Evolutionary conservation across 768 basidiomycete species (phyloP), one percentile per base, ranked within the genome.

Genomic region (Cubamyces sp.): DNA sequence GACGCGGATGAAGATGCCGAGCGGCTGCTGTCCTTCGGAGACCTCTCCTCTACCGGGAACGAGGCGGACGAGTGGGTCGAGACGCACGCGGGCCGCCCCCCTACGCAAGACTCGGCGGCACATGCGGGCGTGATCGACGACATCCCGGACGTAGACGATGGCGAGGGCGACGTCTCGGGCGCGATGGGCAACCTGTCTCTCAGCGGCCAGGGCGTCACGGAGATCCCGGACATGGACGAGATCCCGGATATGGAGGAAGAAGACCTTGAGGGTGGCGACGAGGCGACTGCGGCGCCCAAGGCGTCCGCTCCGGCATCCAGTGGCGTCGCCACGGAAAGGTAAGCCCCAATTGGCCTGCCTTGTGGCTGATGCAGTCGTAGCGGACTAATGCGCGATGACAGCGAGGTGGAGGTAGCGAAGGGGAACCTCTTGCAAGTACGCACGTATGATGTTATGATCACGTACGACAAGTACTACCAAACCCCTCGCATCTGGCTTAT

Each of bases 181-280:
- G 74, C 67, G 16, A 67, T 73, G 61, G 73, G 70, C 23, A 65
- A 64, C 43, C 64, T 74, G 41, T 68, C 69, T 21, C 60, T 76
- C 15, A 65, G 76, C 12, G 75, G 71, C 3, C 74, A 73, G 46
- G 69, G 64, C 28, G 74, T 47, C 21, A 67, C 64, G 23, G 89
- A 88, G 64, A 93, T 90, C n/a, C 94, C 94, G 26, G 88, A 98
- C 80, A 81, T 98, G 68, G 95, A 96, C 72, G 95, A 98, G 75
- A 98, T 98, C 57, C 97, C 97, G 5, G 97, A 98, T 78, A 97
- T 99, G 94, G 95, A 97, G 74, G 94, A 94, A 28, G 95, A 94
- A n/a, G 85, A 86, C 65, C 81, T 96, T 40, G 89, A 90, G 66
- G 96, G 90, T 68, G 94, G 84, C 12, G 91, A 98, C 61, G 94